Evolutionary conservation across 2,329 filamentous ascomycete species (phyloP), one percentile per base, ranked within the genome.

Genomic region (Chaetoscypha palmicola): DNA sequence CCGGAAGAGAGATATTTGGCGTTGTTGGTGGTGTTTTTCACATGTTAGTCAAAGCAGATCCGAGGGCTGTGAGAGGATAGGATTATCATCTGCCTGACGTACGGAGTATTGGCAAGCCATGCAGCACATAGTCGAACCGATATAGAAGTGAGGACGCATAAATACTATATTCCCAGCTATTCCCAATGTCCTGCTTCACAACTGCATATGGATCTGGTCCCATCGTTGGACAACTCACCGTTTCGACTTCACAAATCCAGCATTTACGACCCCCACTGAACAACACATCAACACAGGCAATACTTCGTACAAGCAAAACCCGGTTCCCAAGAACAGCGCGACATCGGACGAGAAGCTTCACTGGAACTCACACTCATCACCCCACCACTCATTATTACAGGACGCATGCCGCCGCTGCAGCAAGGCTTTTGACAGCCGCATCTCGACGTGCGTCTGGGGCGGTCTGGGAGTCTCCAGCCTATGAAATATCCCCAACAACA

Each of bases 301-400:
- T 14, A 22, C 28, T 14, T 16, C 28, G 8, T 22, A 33, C 39
- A 20, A 22, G 38, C 24, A n/a, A 30, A 21, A n/a, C 14, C 24
- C 38, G 26, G 19, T 16, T 40, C 11, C 17, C 38, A 31, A 16
- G 31, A 10, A 34, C n/a, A 12, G 24, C 28, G 39, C 39, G 39
- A 41, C 30, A 41, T 41, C 39, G 39, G 39, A 41, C 39, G 39
- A 41, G 34, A 20, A 26, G 30, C 34, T 37, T 21, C 34, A 23
- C 16, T 17, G n/a, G 5, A 16, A n/a, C 23, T 33, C n/a, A 20
- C 26, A 23, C 12, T 5, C 12, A 38, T n/a, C n/a, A 16, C 22
- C 22, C 22, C 10, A 26, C 26, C 24, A 21, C 23, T 16, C 19
- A 38, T 17, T 12, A 24, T 38, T 38, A 38, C n/a, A 38, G 36